Evolutionary conservation across 352 stramenopile genomes (phyloP), one percentile per base, ranked within the genome.

Genomic region (Elongisporangium undulatum): DNA sequence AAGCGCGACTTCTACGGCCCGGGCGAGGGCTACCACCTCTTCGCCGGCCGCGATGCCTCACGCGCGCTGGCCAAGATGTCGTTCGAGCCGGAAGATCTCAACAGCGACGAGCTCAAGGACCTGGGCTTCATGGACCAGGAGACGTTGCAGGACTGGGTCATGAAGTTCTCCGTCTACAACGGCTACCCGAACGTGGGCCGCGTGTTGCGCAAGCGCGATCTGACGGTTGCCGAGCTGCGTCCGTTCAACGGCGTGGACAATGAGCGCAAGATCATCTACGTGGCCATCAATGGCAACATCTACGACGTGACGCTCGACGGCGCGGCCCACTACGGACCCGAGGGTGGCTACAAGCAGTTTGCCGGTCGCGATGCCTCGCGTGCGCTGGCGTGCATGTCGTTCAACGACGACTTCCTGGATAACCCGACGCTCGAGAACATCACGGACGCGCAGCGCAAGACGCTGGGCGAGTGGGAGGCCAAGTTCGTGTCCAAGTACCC

Each of bases 231-330:
- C 53, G 72, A 97, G 66, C 74, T 99, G n/a, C 71, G 77, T n/a
- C 74, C 65, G 38, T 86, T 86, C 58, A 92, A 97, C 63, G 85
- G 89, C 62, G 65, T 88, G 19, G 77, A 92, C 69, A 82, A 88
- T 62, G 87, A 90, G 38, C 80, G 86, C 58, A 78, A 95, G 53
- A 97, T 87, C 19, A 96, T 98, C 56, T 99, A 99, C 69, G 75
- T 99, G 45, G 95, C 76, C 20, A 67, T 97, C 4, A 94, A 94
- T 19, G 87, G 94, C 63, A 97, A 97, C 56, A 96, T 99, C 49
- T 99, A 97, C 77, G 97, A 99, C 75, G 91, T 98, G 53, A 98
- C 92, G 20, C 96, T 98, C 69, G 95, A 98, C 55, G 88, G 96
- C 5, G 62, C 82, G 10, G 75, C 86, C 24, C 96, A 98, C 75